Evolutionary conservation across 495 filamentous ascomycete genomes (phyloP), one percentile per base, ranked within the genome.

Genomic region (Cryomyces antarcticus): DNA sequence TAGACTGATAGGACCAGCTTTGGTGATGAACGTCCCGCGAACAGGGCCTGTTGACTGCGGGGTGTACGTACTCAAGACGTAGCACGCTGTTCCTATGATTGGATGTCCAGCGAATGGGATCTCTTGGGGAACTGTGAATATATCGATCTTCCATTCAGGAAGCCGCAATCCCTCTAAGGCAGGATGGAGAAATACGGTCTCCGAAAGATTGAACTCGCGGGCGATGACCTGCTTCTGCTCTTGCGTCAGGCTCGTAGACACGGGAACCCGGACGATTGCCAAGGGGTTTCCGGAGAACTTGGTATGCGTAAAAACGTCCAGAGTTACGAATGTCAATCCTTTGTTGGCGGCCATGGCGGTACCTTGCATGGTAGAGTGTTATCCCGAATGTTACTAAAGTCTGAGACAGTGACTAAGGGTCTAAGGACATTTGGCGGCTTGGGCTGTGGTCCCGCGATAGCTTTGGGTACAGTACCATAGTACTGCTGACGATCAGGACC

Each of bases 141-240:
- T 88, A 57, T 82, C 74, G 52, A 85, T 73, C 4, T 62, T 47
- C 37, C 65, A 60, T 28, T 39, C 38, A 9, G 9, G 9, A 36
- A 10, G 9, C 33, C 33, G 9, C 9, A 10, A 10, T n/a, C 27
- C 46, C 11, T 42, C 28, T 0, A 6, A 28, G 9, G 27, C 43
- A 10, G 67, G 62, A 54, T 84, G 72, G 10, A 89, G 59, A 59
- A 88, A 93, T 41, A 86, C 78, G 1, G 76, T 87, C 53, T 89
- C 83, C 4, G 80, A 84, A 49, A 84, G 67, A 49, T 88, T 88
- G 75, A 89, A 89, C 59, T 93, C 84, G 30, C 56, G 51, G 3
- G 82, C 73, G 31, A 92, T 77, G 37, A 50, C 57, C 58, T 77
- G 78, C 50, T 80, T 81, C 45, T 66, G 60, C 0, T 60, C 55